These are phyloP conservation scores for Leccinum broughii DNA, from an alignment of 768 basidiomycete genomes.

Conservation along the genomic window DNA sequence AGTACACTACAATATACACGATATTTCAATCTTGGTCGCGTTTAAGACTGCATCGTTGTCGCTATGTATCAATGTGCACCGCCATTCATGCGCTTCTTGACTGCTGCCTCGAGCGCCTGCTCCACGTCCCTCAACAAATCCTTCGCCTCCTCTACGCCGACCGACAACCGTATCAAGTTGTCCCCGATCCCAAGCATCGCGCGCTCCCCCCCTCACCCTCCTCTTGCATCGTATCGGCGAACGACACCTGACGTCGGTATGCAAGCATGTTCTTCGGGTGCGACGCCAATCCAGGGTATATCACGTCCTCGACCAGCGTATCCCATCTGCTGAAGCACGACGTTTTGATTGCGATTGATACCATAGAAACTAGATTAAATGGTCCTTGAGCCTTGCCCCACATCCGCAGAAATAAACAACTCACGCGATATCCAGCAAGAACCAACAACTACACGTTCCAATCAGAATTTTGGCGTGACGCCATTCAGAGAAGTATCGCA, in stretches of 20 bases:
- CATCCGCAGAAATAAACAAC: background rate
- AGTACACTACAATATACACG: background rate
- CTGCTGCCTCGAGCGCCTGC: conserved; percentile 27
- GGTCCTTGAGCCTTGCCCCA: background rate
- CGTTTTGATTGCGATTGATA: conserved; percentile 73
- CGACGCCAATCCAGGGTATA: conserved; percentile 79
- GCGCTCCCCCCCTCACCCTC: conserved; percentile 56
- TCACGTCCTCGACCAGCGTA: conserved; percentile 77
- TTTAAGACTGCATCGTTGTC: background rate
- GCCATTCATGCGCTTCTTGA: conserved; percentile 11
- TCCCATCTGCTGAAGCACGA: conserved; percentile 74
- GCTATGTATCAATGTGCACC: background rate
- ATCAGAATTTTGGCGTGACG: conserved; percentile 64
- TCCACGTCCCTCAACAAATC: conserved; percentile 52
- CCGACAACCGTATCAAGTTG: conserved; percentile 74
- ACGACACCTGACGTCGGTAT: conserved; percentile 61
- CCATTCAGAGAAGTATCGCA: conserved; percentile 72
- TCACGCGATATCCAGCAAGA: conserved; percentile 72
- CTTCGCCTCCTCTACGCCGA: conserved; percentile 86
- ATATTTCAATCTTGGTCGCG: background rate
- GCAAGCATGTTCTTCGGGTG: conserved; percentile 70
- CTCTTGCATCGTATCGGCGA: conserved; percentile 44
- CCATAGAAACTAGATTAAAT: conserved; percentile 62
- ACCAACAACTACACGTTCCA: conserved; percentile 71
- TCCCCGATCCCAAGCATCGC: conserved; percentile 73